Base-by-base conservation (phyloP, 441 rosid genomes). In the Syzygium syzygioides region DNA sequence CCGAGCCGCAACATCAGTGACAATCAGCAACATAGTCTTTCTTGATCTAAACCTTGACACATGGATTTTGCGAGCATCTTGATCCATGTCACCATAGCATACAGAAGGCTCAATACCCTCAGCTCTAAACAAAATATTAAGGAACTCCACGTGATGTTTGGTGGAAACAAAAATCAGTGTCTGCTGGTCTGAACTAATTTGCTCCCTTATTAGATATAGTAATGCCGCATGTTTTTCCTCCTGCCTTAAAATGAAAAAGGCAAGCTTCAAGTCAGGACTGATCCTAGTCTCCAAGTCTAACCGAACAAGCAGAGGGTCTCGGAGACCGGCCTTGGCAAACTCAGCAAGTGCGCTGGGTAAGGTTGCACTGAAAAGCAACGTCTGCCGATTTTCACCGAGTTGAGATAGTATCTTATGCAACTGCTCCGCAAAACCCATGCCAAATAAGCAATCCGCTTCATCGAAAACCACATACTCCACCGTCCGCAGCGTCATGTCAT, bases 61-160 rank as follows among this genome's bases (percentile, higher is more conserved):
- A 57, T 96, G 96, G 89, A 97, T 98, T 93, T 96, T 96, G 45
- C 98, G 96, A 59, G 99, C 99, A 91, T 97, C 99, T 92, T 94
- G 98, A 91, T 97, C 99, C 99, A 98, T 98, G 89, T 97, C 99
- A 90, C 99, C 98, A 87, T 98, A 98, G 89, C 98, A 97, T 14
- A 97, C 96, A 90, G 99, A 97, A 76, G 98, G 95, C 87, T 93
- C 95, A 50, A 98, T 95, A 62, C 98, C 96, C 91, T 98, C 99
- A 91, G 93, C 94, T 91, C 90, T 94, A 90, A 95, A 98, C 93
- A 98, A 90, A 85, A 88, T 89, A 89, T 97, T 96, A 79, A 98
- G 95, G 88, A 97, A 97, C 93, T 98, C 99, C 85, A 96, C 99
- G 90, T 97, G 99, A 95, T 97, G 98, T 91, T 97, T 97, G 1